phyloP scores from a whole-genome alignment of 371 early-diverging fungal genomes.

The Fennellomyces sp. region DNA sequence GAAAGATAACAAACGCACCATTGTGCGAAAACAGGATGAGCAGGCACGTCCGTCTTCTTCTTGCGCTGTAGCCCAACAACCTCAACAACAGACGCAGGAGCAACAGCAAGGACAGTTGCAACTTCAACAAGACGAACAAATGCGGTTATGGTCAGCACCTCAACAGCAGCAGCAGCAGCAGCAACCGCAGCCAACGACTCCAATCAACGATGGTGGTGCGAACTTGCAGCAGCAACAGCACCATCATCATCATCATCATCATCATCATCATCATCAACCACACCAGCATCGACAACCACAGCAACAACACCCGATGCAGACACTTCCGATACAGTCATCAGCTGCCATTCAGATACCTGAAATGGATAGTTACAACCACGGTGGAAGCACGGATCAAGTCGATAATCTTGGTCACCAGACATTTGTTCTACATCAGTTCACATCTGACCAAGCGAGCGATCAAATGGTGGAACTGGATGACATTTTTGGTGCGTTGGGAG shows the following conservation, averaged over 20 bases:
- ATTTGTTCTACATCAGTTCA: slow-evolving; percentile 45
- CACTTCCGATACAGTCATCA: slow-evolving; percentile 6
- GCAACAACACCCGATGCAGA: slow-evolving; percentile 10
- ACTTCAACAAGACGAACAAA: slow-evolving; percentile 7
- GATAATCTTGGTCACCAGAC: slow-evolving; percentile 13
- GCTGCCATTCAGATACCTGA: slow-evolving; percentile 9
- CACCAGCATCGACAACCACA: slow-evolving; percentile 8
- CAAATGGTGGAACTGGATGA: slow-evolving; percentile 45
- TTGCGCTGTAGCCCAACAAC: slow-evolving; percentile 3
- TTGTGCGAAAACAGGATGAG: neutral
- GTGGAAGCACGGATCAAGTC: slow-evolving; percentile 4
- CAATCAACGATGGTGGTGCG: neutral
- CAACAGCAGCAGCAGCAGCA: slow-evolving; percentile 17
- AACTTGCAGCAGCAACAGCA: neutral
- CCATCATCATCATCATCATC: neutral
- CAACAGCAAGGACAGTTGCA: slow-evolving; percentile 4
- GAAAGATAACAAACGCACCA: slow-evolving; percentile 9
- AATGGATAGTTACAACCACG: slow-evolving; percentile 7
- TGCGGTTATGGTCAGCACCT: slow-evolving; percentile 9
- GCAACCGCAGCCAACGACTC: slow-evolving; percentile 13
- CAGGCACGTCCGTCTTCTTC: slow-evolving; percentile 1
- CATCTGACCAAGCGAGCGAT: slow-evolving; percentile 51
- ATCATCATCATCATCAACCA: too few species aligned
- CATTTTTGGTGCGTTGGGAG: slow-evolving; percentile 40
- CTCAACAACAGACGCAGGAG: neutral